Evolutionary conservation across 2,329 filamentous ascomycete genomes (phyloP).

Genomic region (Venturia effusa): DNA sequence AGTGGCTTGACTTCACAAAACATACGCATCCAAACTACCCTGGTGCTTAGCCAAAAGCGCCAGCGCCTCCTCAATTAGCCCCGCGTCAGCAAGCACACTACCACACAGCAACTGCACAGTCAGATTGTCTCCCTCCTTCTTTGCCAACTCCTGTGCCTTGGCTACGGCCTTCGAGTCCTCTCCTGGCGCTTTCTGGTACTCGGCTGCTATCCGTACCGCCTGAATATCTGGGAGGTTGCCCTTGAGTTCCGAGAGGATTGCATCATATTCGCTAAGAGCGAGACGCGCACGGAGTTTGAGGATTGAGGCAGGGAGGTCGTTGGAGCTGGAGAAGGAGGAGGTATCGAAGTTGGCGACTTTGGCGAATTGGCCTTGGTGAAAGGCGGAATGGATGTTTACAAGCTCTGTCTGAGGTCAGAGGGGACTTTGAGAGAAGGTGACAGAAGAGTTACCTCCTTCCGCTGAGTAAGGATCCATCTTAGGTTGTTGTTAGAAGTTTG

Average conservation of each 20-base stretch:
- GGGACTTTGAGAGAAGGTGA: background rate
- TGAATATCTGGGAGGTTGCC: slow-evolving; percentile 55
- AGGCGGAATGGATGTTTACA: slow-evolving; percentile 56
- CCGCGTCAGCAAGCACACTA: slow-evolving; percentile 70
- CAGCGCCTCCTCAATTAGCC: slow-evolving; percentile 76
- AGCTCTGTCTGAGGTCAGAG: slow-evolving; percentile 34
- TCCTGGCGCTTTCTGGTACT: slow-evolving; percentile 31
- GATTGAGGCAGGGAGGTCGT: slow-evolving; percentile 64
- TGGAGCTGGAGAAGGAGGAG: slow-evolving; percentile 65
- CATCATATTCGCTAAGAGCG: slow-evolving; percentile 65
- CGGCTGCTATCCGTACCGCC: slow-evolving; percentile 67
- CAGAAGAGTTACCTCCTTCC: slow-evolving; percentile 42
- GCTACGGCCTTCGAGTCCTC: slow-evolving; percentile 46
- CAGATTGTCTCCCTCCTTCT: slow-evolving; percentile 58
- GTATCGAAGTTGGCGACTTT: slow-evolving; percentile 79
- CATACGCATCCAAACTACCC: slow-evolving; percentile 67
- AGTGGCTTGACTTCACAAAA: slow-evolving; percentile 16
- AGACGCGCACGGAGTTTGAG: slow-evolving; percentile 74
- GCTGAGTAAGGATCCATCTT: slow-evolving; percentile 53
- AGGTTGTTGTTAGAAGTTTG: background rate
- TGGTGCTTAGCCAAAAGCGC: slow-evolving; percentile 72
- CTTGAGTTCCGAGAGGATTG: slow-evolving; percentile 58
- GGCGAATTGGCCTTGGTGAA: slow-evolving; percentile 72
- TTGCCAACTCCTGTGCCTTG: slow-evolving; percentile 55
- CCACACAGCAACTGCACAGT: slow-evolving; percentile 73